These are phyloP conservation scores for Eutrema salsugineum DNA, from an alignment of 441 rosid species.

Conservation along the genomic window DNA sequence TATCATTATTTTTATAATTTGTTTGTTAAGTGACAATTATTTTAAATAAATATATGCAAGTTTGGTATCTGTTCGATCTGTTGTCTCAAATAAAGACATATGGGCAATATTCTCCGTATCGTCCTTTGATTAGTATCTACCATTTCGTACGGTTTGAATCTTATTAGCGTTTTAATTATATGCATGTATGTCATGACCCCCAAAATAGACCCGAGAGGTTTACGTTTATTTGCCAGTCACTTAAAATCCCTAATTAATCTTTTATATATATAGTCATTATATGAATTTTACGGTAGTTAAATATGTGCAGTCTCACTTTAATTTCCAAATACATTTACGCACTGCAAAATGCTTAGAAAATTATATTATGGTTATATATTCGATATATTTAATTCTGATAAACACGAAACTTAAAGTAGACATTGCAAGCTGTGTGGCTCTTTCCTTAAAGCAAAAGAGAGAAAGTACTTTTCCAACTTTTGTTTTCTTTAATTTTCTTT, in stretches of 20 bases:
- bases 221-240: background rate
- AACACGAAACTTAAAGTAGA: slow-evolving; percentile 22
- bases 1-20: background rate
- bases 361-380: background rate
- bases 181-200: slow-evolving; percentile 9
- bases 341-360: slow-evolving; percentile 1
- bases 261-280: background rate
- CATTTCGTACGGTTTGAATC: slow-evolving; percentile 24
- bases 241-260: background rate
- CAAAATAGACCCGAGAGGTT: background rate
- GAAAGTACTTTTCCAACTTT: slow-evolving; percentile 18
- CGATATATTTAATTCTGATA: background rate
- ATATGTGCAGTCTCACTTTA: background rate
- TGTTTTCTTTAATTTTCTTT: slow-evolving; percentile 1
- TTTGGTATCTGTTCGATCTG: background rate
- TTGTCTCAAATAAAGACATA: slow-evolving; percentile 7
- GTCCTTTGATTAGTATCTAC: slow-evolving; percentile 26
- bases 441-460: slow-evolving; percentile 31
- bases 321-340: background rate
- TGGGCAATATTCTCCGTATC: slow-evolving; percentile 19
- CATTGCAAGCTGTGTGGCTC: slow-evolving; percentile 31
- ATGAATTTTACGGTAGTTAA: background rate
- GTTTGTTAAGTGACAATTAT: background rate
- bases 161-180: slow-evolving; percentile 10
- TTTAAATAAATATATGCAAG: background rate